These are phyloP conservation scores for Erodium moschatum DNA, from an alignment of 441 rosid genomes.

Conservation along the genomic window DNA sequence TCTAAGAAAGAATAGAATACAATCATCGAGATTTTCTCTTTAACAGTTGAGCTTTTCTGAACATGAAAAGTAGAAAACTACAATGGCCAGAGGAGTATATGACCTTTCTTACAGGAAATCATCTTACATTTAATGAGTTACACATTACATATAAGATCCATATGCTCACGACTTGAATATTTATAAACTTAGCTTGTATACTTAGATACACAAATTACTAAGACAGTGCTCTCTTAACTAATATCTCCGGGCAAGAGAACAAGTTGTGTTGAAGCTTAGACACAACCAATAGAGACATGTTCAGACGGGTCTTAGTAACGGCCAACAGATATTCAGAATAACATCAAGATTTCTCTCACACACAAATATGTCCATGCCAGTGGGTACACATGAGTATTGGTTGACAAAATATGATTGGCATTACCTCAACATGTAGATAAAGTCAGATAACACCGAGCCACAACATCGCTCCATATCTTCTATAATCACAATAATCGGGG, in stretches of 20 bases:
- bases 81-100: no score
- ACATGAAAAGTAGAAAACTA: background rate
- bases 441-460: constrained; percentile 68
- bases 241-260: background rate
- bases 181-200: background rate
- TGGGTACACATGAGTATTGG: background rate
- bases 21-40: background rate
- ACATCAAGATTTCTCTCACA: background rate
- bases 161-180: background rate
- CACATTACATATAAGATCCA: background rate
- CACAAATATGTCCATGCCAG: background rate
- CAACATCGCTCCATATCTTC: constrained; percentile 77
- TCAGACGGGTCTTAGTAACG: background rate
- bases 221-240: no score
- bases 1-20: background rate
- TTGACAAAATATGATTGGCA: background rate
- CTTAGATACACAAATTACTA: no score
- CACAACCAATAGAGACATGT: background rate
- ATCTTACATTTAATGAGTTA: background rate
- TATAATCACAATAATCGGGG: constrained; percentile 58
- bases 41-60: background rate
- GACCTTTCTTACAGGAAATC: background rate
- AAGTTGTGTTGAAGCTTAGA: background rate
- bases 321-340: background rate
- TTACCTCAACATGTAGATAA: constrained; percentile 57